Evolutionary conservation across 192 early-diverging fungal species (phyloP), one percentile per base, ranked within the genome.

Genomic region (Gryganskiella cystojenkinii): DNA sequence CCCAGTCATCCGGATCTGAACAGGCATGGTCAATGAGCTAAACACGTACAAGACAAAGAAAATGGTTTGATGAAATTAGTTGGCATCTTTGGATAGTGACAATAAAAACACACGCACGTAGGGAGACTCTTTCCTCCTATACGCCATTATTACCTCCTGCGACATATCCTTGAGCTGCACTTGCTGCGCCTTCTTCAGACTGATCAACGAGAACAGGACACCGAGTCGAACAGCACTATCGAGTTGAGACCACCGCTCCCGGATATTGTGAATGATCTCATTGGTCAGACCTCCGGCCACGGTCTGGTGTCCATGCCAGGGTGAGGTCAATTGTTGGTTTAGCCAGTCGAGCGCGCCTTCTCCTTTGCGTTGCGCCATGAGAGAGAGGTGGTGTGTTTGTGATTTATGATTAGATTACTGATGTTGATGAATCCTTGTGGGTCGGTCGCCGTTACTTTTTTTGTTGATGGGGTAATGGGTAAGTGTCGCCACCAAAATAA

Each of bases 251-350:
- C 64, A 76, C 27, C 73, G 73, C 22, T 76, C 73, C 24, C 60
- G 42, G 47, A 76, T 76, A 60, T 76, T 76, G 59, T 31, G 42
- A 44, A 76, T 67, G 54, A 67, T 76, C 43, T 76, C 73, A 27
- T 63, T 63, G 33, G 65, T 54, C 22, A 76, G 60, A 43, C 67
- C 73, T 1, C 65, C 60, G 3, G 73, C 73, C 3, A 76, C 64
- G 0, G 73, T 76, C 20, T 76, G 73, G 30, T 76, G 73, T 63
- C 73, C 73, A 46, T 76, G 73, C 73, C 73, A 76, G 17, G 73
- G 65, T 2, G 73, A 61, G 8, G 60, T 58, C 22, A 76, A 34
- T 46, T 76, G 73, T 28, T 76, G 73, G 22, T 37, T 61, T 28
- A 76, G 65, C 73, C 73, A 76, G 24, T 76, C 73, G 34, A 68